Base-by-base conservation (phyloP, 208 protist species). In the Acanthamoeba castellanii region DNA sequence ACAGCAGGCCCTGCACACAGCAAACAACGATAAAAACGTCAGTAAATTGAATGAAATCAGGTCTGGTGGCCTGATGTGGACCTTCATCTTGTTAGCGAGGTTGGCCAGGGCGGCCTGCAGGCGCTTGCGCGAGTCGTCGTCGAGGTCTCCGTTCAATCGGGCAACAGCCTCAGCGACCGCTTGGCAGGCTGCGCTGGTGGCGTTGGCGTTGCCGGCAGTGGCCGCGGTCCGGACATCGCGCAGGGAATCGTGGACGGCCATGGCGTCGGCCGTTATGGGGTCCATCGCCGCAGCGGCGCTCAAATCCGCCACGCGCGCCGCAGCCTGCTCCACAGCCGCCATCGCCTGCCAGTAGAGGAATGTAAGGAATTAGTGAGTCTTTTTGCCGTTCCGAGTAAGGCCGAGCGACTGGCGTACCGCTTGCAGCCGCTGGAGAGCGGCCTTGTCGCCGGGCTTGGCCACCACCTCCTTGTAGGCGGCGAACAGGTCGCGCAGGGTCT, bases 241-340 rank as follows among this genome's bases (percentile, higher is more conserved):
- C 34, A 92, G 34, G 4, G 85, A n/a, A 52, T 59, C 85, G 57
- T 92, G 85, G 32, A 92, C 52, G 27, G 57, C 85, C 85, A 72
- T 59, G 57, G 85, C 85, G 27, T 92, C 85, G 18, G 47, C 85
- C 61, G 85, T 92, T 0, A 92, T 72, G 5, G 85, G 85, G 45
- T 92, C 85, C 14, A 92, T 42, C 8, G 45, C 50, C 16, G 85
- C 85, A 16, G 55, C 57, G 6, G 85, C 50, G 85, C 85, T 72
- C 20, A 72, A 9, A 22, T 92, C 85, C 20, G 61, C 85, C 30
- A 72, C 32, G 1, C 61, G 30, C 34, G 85, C 85, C 7, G 57
- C 61, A 5, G 57, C 50, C 32, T 92, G 37, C 20, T 92, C 37
- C 50, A 92, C 37, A 25, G 85, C 50, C 9, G 14, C 13, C n/a